phyloP scores from a whole-genome alignment of 495 filamentous ascomycete species.

The Pyrenula aspistea region DNA sequence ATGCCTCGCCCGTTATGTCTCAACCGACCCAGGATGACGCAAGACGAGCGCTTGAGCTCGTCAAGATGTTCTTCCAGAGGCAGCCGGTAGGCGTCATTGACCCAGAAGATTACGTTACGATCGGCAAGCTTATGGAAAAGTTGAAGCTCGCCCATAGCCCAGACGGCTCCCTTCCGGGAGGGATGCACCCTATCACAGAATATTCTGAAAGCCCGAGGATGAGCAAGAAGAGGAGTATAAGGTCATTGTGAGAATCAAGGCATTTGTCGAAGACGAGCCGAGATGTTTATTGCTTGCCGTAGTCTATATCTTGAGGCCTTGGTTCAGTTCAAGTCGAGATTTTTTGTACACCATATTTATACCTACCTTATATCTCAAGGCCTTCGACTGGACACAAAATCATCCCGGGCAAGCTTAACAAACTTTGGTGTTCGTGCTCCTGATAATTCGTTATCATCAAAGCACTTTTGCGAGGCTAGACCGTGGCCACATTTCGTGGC shows the following conservation, averaged over 20 bases:
- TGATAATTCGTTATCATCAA: not conserved
- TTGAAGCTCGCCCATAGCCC: constrained; percentile 56
- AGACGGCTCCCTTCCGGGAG: constrained; percentile 44
- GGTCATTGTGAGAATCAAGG: constrained; percentile 26
- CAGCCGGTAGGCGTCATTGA: constrained; percentile 58
- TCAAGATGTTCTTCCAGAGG: constrained; percentile 74
- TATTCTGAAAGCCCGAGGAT: constrained; percentile 25
- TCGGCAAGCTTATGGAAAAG: constrained; percentile 79
- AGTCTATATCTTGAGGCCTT: too few species aligned
- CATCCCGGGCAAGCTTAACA: too few species aligned
- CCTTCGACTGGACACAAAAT: not conserved
- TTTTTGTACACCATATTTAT: too few species aligned
- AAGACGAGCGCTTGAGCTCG: constrained; percentile 67
- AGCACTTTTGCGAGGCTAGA: not conserved
- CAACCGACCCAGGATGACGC: constrained; percentile 81
- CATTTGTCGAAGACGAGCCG: not conserved
- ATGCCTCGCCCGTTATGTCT: constrained; percentile 31
- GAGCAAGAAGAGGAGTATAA: constrained; percentile 44
- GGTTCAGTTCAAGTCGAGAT: too few species aligned
- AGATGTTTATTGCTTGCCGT: too few species aligned
- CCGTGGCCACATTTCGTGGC: not conserved
- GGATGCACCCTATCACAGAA: constrained; percentile 53
- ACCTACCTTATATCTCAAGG: not conserved
- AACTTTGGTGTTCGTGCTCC: too few species aligned
- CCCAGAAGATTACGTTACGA: constrained; percentile 70